Percentiles rank a stretch among this genome's conserved stretches.
Conservation (phyloP, 2,329 filamentous ascomycete genomes). For the Nemania diffusa region DNA sequence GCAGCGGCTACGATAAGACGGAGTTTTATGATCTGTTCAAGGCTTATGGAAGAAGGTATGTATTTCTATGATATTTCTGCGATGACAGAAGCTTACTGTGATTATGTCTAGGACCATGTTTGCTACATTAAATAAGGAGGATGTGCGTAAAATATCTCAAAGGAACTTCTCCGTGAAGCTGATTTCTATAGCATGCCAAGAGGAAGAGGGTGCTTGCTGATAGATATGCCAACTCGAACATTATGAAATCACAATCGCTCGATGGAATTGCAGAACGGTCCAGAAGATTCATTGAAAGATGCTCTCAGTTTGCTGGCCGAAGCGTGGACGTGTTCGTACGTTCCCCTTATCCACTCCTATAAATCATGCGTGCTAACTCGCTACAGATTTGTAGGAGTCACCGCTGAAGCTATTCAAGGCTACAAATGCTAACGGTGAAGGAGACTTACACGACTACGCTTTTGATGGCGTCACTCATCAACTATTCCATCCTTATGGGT, state of each 20-base stretch:
- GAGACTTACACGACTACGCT: constrained; percentile 71
- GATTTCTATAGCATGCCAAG: constrained; percentile 64
- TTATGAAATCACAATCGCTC: constrained; percentile 66
- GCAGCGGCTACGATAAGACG: constrained; percentile 73
- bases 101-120: constrained; percentile 65
- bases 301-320: constrained; percentile 55
- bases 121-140: constrained; percentile 62
- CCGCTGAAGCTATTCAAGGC: not conserved
- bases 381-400: constrained; percentile 42
- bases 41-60: constrained; percentile 65
- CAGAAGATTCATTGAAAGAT: constrained; percentile 64
- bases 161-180: constrained; percentile 4
- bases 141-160: constrained; percentile 24
- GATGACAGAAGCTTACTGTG: constrained; percentile 14
- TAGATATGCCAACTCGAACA: constrained; percentile 74
- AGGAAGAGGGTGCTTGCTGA: constrained; percentile 72
- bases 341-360: constrained; percentile 11
- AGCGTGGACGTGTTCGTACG: constrained; percentile 71
- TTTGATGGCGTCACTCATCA: constrained; percentile 76
- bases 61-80: not conserved
- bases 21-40: constrained; percentile 71
- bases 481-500: constrained; percentile 74
- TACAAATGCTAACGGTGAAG: constrained; percentile 31
- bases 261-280: constrained; percentile 68
- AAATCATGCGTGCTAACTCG: constrained; percentile 25